Percentiles rank a stretch among this genome's conserved stretches.
Conservation (phyloP, 805 yeast genomes). For the Pichia cephalocereana region DNA sequence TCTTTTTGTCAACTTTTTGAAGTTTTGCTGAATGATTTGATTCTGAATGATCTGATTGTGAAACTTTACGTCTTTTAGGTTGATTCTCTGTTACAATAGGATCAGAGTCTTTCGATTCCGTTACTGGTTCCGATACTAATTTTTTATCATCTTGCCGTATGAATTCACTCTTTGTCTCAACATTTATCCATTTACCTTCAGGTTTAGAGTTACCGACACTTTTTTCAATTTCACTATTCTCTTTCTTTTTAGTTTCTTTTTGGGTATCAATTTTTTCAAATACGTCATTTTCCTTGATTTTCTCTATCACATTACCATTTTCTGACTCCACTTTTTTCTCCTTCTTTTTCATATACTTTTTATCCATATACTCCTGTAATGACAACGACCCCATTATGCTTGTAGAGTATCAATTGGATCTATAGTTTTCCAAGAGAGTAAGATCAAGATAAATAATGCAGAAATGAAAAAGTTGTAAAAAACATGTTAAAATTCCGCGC, state of each 20-base stretch:
- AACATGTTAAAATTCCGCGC: background rate
- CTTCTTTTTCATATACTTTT: background rate
- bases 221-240: background rate
- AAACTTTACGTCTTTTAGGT: background rate
- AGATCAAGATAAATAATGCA: too few relatives aligned
- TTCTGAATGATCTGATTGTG: background rate
- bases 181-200: background rate
- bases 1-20: conserved; percentile 28
- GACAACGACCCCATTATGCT: background rate
- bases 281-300: background rate
- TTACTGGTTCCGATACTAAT: conserved; percentile 1
- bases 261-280: background rate
- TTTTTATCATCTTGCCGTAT: background rate
- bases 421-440: background rate
- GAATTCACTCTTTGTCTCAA: background rate
- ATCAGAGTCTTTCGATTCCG: too few relatives aligned
- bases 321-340: too few relatives aligned
- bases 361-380: background rate
- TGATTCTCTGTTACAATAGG: too few relatives aligned
- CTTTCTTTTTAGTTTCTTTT: background rate
- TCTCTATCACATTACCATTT: background rate
- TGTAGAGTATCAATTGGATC: background rate
- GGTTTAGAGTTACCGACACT: too few relatives aligned
- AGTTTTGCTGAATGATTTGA: background rate
- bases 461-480: background rate